phyloP scores from a whole-genome alignment of 441 rosid species.

The Bruguiera hainesii region DNA sequence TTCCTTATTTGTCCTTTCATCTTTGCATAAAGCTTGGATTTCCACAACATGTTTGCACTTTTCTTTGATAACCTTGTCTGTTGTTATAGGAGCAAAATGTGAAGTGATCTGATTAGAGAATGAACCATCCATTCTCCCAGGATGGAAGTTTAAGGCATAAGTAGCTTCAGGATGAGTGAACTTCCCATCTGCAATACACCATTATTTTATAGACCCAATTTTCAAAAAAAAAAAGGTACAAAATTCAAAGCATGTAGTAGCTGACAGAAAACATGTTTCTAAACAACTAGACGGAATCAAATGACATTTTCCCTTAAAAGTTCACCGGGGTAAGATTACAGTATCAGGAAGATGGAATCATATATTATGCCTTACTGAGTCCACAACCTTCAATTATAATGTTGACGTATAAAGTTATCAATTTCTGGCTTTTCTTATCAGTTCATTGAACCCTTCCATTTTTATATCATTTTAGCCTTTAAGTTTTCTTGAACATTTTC shows the following conservation, averaged over 20 bases:
- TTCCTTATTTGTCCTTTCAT: conserved; percentile 25
- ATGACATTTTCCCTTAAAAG: too few relatives aligned
- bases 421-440: not conserved
- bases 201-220: too few relatives aligned
- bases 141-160: conserved; percentile 36
- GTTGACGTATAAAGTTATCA: not conserved
- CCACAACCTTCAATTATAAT: too few relatives aligned
- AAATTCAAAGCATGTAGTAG: too few relatives aligned
- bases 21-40: conserved; percentile 15
- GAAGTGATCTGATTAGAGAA: conserved; percentile 14
- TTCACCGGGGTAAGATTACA: too few relatives aligned
- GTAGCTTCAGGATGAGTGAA: conserved; percentile 8
- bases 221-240: too few relatives aligned
- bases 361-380: too few relatives aligned
- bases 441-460: not conserved
- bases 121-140: conserved; percentile 22
- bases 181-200: conserved; percentile 31
- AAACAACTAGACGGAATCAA: too few relatives aligned
- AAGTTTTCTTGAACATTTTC: not conserved
- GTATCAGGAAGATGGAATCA: too few relatives aligned
- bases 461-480: not conserved
- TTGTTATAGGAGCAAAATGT: conserved; percentile 51
- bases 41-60: conserved; percentile 24
- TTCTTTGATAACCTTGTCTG: conserved; percentile 34
- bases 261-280: too few relatives aligned